Conservation (phyloP, 1,139 yeast genomes). For the Pneumocystis murina region DNA sequence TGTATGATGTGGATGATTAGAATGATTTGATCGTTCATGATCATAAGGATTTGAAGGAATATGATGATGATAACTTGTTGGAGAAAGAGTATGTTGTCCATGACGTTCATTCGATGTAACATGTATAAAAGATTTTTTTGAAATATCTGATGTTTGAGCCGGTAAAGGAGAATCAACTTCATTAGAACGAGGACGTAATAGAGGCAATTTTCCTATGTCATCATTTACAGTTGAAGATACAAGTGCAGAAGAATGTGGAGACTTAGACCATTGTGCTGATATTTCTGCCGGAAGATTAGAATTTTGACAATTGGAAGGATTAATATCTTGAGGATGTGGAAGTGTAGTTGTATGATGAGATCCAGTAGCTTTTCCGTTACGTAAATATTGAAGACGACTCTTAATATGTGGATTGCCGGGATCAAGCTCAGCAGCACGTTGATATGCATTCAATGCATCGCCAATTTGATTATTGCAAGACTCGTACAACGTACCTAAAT, state of each 20-base stretch:
- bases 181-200: background rate
- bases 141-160: background rate
- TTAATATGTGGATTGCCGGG: constrained; percentile 90
- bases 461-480: constrained; percentile 89
- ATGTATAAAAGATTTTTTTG: background rate
- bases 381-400: constrained; percentile 75
- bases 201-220: background rate
- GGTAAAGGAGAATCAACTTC: background rate
- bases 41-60: background rate
- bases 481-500: constrained; percentile 88
- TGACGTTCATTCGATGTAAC: background rate
- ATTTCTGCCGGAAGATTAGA: constrained; percentile 27
- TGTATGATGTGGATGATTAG: background rate
- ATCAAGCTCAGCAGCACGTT: constrained; percentile 88
- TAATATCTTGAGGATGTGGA: constrained; percentile 29
- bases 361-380: constrained; percentile 32
- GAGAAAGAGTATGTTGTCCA: background rate
- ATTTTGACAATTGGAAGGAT: constrained; percentile 39
- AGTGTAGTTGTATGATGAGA: constrained; percentile 21
- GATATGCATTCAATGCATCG: constrained; percentile 92
- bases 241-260: constrained; percentile 1
- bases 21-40: background rate
- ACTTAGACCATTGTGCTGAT: constrained; percentile 20
- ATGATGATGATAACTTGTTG: background rate
- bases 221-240: background rate